phyloP scores from a whole-genome alignment of 2,329 filamentous ascomycete species.

The Chlorencoelia australis region DNA sequence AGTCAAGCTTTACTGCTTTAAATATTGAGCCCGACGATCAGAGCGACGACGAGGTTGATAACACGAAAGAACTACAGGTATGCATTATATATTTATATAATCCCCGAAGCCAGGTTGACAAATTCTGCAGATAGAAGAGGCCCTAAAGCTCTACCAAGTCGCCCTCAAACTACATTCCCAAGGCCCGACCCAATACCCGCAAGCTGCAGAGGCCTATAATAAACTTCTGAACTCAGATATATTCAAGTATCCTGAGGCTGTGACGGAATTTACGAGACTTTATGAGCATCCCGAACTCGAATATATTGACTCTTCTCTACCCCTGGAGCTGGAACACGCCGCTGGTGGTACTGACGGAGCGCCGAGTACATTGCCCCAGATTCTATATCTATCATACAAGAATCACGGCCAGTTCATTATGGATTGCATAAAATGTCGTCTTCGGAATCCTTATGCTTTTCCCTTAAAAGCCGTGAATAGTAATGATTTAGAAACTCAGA shows the following conservation, averaged over 20 bases:
- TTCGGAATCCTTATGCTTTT: conserved; percentile 29
- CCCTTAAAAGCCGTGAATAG: conserved; percentile 29
- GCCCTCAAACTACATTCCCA: conserved; percentile 88
- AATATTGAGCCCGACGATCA: conserved; percentile 93
- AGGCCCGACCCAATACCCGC: conserved; percentile 63
- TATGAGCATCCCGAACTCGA: conserved; percentile 43
- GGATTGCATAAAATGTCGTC: conserved; percentile 54
- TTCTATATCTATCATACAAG: conserved; percentile 88
- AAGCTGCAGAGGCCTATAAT: conserved; percentile 73
- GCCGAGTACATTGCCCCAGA: conserved; percentile 75
- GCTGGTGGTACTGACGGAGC: conserved; percentile 60
- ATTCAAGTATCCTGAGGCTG: conserved; percentile 81
- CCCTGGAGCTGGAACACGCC: conserved; percentile 42
- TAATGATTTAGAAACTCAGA: conserved; percentile 26
- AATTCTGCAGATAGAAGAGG: conserved; percentile 67
- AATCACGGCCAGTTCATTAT: conserved; percentile 88
- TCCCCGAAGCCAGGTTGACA: background rate
- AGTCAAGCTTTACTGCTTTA: conserved; percentile 60
- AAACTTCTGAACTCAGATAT: conserved; percentile 85
- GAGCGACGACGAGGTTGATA: conserved; percentile 82
- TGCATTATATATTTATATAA: too few species aligned
- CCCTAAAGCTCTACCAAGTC: conserved; percentile 84
- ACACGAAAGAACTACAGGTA: conserved; percentile 84
- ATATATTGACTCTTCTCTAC: conserved; percentile 38
- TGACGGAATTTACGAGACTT: conserved; percentile 72